A percentile compares a stretch with the other conserved stretches of the same genome.
Evolutionary conservation across 1,284 basidiomycete genomes (phyloP).

Genomic region (Trichosporon inkin): DNA sequence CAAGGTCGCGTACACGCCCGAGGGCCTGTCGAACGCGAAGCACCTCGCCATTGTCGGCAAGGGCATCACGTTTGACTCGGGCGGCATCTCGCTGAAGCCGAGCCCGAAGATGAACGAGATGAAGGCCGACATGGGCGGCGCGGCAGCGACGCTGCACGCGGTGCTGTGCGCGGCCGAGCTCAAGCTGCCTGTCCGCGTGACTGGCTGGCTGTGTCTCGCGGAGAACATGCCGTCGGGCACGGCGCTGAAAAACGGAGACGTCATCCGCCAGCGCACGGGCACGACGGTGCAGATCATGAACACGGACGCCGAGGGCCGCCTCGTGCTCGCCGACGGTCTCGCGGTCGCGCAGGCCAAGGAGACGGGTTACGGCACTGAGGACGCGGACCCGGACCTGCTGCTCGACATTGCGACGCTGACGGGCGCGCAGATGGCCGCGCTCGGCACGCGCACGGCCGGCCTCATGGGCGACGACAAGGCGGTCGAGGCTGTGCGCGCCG

Average conservation of each 20-base stretch:
- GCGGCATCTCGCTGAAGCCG: conserved; percentile 23
- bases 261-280: conserved; percentile 21
- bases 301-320: conserved; percentile 25
- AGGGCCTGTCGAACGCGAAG: conserved; percentile 9
- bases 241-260: conserved; percentile 21
- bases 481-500: conserved; percentile 16
- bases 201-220: conserved; percentile 21
- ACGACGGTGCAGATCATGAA: conserved; percentile 22
- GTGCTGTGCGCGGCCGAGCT: conserved; percentile 23
- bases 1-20: conserved; percentile 17
- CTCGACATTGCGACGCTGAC: conserved; percentile 22
- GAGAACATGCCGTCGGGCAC: conserved; percentile 24
- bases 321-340: conserved; percentile 25
- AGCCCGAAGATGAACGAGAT: conserved; percentile 22
- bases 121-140: conserved; percentile 26
- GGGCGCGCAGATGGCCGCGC: conserved; percentile 20
- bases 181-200: conserved; percentile 15
- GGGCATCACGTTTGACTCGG: conserved; percentile 24
- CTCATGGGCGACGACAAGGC: conserved; percentile 24
- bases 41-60: conserved; percentile 23
- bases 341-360: conserved; percentile 15
- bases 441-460: conserved; percentile 22
- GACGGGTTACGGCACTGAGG: conserved; percentile 24
- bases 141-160: conserved; percentile 18
- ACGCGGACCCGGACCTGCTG: conserved; percentile 21